Conservation (phyloP, 371 early-diverging fungal species). For the Apophysomyces trapeziformis region DNA sequence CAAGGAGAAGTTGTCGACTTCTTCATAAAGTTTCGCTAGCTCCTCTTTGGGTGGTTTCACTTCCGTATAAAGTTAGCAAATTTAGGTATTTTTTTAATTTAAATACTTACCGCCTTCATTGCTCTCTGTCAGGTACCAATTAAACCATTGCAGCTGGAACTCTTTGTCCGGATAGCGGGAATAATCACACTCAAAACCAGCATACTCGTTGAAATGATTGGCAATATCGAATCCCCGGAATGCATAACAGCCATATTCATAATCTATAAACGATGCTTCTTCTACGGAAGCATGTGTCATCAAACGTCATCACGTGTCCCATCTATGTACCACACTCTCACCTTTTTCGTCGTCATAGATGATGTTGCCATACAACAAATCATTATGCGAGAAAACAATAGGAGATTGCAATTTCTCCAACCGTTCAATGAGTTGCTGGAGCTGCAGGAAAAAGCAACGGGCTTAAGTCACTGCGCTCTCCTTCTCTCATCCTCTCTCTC, state of each 20-base stretch:
- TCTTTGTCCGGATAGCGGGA: slow-evolving; percentile 75
- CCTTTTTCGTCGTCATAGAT: slow-evolving; percentile 73
- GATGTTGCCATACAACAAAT: slow-evolving; percentile 88
- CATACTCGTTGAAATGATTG: slow-evolving; percentile 94
- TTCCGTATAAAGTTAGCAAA: slow-evolving; percentile 9
- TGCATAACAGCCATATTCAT: slow-evolving; percentile 89
- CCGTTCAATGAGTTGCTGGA: slow-evolving; percentile 55
- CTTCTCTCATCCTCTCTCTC: not conserved
- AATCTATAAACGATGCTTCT: slow-evolving; percentile 85
- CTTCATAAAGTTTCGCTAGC: slow-evolving; percentile 66
- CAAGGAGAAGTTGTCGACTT: slow-evolving; percentile 83
- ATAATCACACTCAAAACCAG: slow-evolving; percentile 95
- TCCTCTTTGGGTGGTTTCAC: slow-evolving; percentile 50
- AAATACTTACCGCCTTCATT: slow-evolving; percentile 35
- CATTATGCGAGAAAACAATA: slow-evolving; percentile 92
- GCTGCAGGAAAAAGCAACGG: slow-evolving; percentile 25
- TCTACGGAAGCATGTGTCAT: slow-evolving; percentile 20
- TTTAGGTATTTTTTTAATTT: not conserved
- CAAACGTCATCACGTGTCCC: slow-evolving; percentile 19
- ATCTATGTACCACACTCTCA: slow-evolving; percentile 24
- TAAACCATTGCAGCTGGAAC: slow-evolving; percentile 78
- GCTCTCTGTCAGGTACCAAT: slow-evolving; percentile 53
- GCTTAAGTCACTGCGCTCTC: not conserved
- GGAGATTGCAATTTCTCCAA: slow-evolving; percentile 72
- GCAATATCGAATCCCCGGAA: slow-evolving; percentile 93